Percentiles rank a stretch among this genome's conserved stretches.
Conservation (phyloP, 176 grass and related monocot species). For the Aegilops longissima region DNA sequence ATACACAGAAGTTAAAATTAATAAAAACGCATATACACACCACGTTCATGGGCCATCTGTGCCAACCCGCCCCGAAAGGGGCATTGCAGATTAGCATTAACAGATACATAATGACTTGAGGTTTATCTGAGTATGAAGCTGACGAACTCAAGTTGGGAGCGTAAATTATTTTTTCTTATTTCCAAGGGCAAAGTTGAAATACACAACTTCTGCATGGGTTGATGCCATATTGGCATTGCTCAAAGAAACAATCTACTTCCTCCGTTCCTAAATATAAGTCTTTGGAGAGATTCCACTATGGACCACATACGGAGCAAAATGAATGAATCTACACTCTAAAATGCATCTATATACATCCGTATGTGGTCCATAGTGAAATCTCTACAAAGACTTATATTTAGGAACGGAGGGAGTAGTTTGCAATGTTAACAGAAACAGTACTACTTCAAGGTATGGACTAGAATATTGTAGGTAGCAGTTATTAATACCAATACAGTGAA, state of each 20-base stretch:
- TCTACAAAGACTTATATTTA: too few species aligned
- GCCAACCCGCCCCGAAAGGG: not conserved
- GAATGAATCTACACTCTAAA: too few species aligned
- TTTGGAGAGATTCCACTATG: too few species aligned
- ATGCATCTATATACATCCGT: too few species aligned
- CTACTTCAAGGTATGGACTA: not conserved
- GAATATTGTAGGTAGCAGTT: not conserved
- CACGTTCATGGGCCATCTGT: not conserved
- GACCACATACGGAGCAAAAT: too few species aligned
- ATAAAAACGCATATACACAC: not conserved
- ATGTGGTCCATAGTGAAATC: too few species aligned
- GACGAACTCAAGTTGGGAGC: not conserved
- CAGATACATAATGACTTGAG: not conserved
- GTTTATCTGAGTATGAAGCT: not conserved
- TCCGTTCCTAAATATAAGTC: too few species aligned
- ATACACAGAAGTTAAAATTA: not conserved
- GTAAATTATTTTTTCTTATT: not conserved
- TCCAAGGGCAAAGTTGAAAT: not conserved
- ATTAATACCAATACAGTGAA: not conserved
- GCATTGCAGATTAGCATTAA: not conserved
- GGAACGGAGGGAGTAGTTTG: not conserved
- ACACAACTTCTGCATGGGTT: not conserved
- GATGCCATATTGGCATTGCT: not conserved
- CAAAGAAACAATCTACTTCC: not conserved
- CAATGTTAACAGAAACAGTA: not conserved